These are phyloP conservation scores for Pseudozyma hubeiensis DNA, from an alignment of 1,284 basidiomycete genomes.

Conservation along the genomic window DNA sequence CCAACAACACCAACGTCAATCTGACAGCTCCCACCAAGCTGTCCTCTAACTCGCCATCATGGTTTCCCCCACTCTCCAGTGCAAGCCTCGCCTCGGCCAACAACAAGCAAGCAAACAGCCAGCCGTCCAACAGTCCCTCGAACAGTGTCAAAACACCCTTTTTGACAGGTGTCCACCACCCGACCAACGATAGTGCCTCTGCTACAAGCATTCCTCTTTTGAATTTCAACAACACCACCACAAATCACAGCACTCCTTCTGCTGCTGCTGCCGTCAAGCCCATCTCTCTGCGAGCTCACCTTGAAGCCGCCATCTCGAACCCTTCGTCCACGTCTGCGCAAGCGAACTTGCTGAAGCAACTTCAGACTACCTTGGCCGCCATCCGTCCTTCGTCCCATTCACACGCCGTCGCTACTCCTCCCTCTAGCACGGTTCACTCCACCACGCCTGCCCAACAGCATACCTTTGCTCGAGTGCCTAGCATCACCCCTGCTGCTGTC, in stretches of 20 bases:
- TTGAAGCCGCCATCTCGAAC: conserved; percentile 53
- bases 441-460: conserved; percentile 19
- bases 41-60: conserved; percentile 46
- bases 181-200: conserved; percentile 48
- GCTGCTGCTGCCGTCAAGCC: conserved; percentile 10
- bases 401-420: conserved; percentile 18
- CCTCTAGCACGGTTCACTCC: conserved; percentile 20
- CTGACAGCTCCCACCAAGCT: conserved; percentile 49
- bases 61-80: conserved; percentile 43
- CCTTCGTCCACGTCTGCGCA: conserved; percentile 49
- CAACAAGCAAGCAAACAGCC: conserved; percentile 30
- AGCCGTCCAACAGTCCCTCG: conserved; percentile 26
- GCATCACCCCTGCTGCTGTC: conserved; percentile 42
- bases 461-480: conserved; percentile 46
- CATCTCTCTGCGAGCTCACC: conserved; percentile 44
- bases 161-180: conserved; percentile 52
- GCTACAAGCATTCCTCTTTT: conserved; percentile 22
- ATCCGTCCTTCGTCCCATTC: conserved; percentile 32
- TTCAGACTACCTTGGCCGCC: conserved; percentile 41
- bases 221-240: conserved; percentile 17
- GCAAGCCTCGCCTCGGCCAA: conserved; percentile 48
- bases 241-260: conserved; percentile 1
- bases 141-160: conserved; percentile 36
- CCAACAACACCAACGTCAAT: conserved; percentile 29
- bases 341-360: conserved; percentile 42